Percentiles rank a stretch among this genome's conserved stretches.
Evolutionary conservation across 352 stramenopile species (phyloP).

Genomic region (Halophytophthora polymorphica): DNA sequence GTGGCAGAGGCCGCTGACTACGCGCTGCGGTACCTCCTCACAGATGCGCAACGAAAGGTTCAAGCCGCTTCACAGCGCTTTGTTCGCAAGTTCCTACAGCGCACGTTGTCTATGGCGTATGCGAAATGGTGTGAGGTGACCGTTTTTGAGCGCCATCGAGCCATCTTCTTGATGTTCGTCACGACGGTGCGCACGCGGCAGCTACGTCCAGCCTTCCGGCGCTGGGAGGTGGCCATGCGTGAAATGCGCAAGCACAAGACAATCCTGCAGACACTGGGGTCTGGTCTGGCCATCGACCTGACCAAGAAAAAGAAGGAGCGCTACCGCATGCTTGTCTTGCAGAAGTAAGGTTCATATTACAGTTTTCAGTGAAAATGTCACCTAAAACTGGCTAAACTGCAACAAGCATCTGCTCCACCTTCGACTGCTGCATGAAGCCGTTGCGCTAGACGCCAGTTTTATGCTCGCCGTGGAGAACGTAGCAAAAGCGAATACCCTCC

Average conservation of each 20-base stretch:
- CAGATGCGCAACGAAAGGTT: slow-evolving; percentile 40
- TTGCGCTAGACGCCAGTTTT: too few relatives aligned
- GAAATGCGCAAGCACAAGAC: slow-evolving; percentile 48
- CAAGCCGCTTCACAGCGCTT: slow-evolving; percentile 46
- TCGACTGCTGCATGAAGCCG: too few relatives aligned
- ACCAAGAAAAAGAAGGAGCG: slow-evolving; percentile 61
- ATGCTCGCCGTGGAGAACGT: too few relatives aligned
- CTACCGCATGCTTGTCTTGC: slow-evolving; percentile 64
- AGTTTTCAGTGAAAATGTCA: too few relatives aligned
- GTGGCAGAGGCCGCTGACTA: slow-evolving; percentile 56
- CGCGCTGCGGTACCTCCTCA: slow-evolving; percentile 60
- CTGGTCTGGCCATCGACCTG: slow-evolving; percentile 54
- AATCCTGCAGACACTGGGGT: slow-evolving; percentile 38
- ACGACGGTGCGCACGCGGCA: slow-evolving; percentile 42
- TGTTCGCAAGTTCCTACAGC: slow-evolving; percentile 41
- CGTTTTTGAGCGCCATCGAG: slow-evolving; percentile 40
- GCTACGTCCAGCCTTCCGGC: slow-evolving; percentile 51
- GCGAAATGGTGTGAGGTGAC: slow-evolving; percentile 45
- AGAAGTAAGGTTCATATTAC: slow-evolving; percentile 43
- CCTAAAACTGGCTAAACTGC: too few relatives aligned
- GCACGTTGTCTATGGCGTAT: slow-evolving; percentile 35
- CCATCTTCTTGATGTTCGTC: slow-evolving; percentile 43
- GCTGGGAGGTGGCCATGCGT: slow-evolving; percentile 45
- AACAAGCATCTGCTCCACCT: too few relatives aligned
- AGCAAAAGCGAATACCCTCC: too few relatives aligned